Percentiles rank a stretch among this genome's conserved stretches.
Evolutionary conservation across 805 yeast species (phyloP).

Genomic region (Grigorovia yakushimaensis): DNA sequence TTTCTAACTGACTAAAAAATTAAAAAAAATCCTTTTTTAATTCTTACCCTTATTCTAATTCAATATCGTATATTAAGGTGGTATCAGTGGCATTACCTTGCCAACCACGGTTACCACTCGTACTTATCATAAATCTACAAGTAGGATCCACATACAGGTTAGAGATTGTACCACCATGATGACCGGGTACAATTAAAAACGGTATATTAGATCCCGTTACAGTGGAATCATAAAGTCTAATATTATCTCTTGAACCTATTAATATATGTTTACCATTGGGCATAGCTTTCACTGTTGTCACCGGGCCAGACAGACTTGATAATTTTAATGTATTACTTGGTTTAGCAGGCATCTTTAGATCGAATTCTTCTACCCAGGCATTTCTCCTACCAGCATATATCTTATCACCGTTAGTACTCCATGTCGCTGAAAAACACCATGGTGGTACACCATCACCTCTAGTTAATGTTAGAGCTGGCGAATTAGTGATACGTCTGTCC

Average conservation of each 20-base stretch:
- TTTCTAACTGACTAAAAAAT: no score
- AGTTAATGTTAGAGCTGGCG: constrained; percentile 37
- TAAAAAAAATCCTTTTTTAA: background rate
- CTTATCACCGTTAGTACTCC: constrained; percentile 64
- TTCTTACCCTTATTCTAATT: constrained; percentile 25
- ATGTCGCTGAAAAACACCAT: constrained; percentile 84
- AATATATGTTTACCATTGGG: constrained; percentile 72
- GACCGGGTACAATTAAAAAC: constrained; percentile 88
- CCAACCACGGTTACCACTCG: constrained; percentile 96
- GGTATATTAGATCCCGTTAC: constrained; percentile 37
- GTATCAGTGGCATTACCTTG: constrained; percentile 71
- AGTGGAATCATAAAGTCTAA: constrained; percentile 70
- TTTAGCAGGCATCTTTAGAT: constrained; percentile 42
- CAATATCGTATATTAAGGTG: constrained; percentile 74
- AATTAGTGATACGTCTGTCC: constrained; percentile 53
- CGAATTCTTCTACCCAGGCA: constrained; percentile 70
- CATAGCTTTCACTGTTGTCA: constrained; percentile 66
- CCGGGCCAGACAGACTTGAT: constrained; percentile 87
- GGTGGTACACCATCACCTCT: constrained; percentile 71
- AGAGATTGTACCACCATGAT: constrained; percentile 85
- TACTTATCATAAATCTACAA: constrained; percentile 76
- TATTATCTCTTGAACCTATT: constrained; percentile 86
- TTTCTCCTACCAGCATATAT: constrained; percentile 85
- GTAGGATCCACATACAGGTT: constrained; percentile 75
- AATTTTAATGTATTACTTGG: constrained; percentile 55